Conservation (phyloP, 306 rosid species). For the Elaeagnus macrophylla region DNA sequence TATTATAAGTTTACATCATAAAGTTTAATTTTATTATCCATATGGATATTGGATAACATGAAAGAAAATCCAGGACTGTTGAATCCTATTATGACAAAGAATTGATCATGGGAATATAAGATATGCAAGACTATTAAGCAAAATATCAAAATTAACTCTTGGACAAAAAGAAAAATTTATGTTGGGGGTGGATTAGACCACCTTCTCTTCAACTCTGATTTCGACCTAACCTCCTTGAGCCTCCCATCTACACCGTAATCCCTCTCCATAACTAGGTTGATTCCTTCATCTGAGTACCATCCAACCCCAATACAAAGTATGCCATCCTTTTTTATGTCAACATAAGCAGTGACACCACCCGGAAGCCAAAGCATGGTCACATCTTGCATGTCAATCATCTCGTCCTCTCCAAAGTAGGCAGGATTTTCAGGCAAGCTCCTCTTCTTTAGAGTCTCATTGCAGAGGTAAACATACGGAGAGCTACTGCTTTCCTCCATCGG, state of each 20-base stretch:
- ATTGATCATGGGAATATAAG: no score
- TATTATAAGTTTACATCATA: no score
- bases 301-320: constrained; percentile 85
- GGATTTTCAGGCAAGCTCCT: constrained; percentile 51
- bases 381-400: constrained; percentile 64
- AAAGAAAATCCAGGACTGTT: no score
- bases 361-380: constrained; percentile 85
- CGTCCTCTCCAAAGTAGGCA: constrained; percentile 70
- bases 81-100: no score
- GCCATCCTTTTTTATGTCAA: constrained; percentile 67
- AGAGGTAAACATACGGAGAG: constrained; percentile 51
- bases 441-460: constrained; percentile 65
- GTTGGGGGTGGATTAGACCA: constrained; percentile 49
- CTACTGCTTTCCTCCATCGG: constrained; percentile 14
- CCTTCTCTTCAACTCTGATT: constrained; percentile 73
- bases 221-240: constrained; percentile 71
- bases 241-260: constrained; percentile 88
- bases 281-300: constrained; percentile 93
- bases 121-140: background rate
- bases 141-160: constrained; percentile 4
- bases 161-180: constrained; percentile 13
- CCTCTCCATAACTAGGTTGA: constrained; percentile 93
- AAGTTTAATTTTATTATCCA: no score
- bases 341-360: constrained; percentile 73
- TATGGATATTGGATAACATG: no score